Evolutionary conservation across 169 alveolate genomes (phyloP), one percentile per base, ranked within the genome.

Genomic region (Amoebophrya sp.): DNA sequence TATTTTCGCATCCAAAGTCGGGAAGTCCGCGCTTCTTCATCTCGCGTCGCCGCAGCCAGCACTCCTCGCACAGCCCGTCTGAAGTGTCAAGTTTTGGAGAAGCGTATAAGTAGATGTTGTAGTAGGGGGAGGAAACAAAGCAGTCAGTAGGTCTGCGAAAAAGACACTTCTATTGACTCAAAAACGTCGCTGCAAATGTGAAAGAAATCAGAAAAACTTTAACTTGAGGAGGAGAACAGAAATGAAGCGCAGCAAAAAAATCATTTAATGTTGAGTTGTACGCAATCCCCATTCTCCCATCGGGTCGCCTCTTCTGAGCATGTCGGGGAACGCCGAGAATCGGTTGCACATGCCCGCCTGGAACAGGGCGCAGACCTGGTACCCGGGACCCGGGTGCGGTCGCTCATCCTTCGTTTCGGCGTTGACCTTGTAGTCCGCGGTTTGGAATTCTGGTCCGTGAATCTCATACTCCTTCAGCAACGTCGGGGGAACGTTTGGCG

Each of bases 271-370:
- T 7, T 7, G 32, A 1, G 35, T 3, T 7, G 29, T 66, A 66
- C 83, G 83, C 83, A 25, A n/a, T n/a, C 83, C 83, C 83, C 83
- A 66, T 25, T 66, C 38, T 7, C 83, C 83, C 83, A 66, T 66
- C 35, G 83, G 83, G 35, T 66, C 83, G 1, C 83, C 83, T 2
- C 83, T 2, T 2, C 83, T 7, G 10, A 66, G 35, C 18, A 0
- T 7, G 83, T 66, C 83, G 7, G 83, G 83, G 18, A 12, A 66
- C 38, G 83, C 83, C 7, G 83, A 66, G 35, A 66, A 66, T 7
- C 18, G 1, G 83, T 66, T 66, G 83, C 83, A 66, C 83, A 12
- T 25, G 83, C 83, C 83, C 35, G 83, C 12, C 35, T 66, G 83
- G 35, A 66, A 66, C 29, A 66, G 83, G 32, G 29, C 35, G 35